Percentiles rank a stretch among this genome's conserved stretches.
Evolutionary conservation across 306 rosid genomes (phyloP).

Genomic region (Begonia masoniana): DNA sequence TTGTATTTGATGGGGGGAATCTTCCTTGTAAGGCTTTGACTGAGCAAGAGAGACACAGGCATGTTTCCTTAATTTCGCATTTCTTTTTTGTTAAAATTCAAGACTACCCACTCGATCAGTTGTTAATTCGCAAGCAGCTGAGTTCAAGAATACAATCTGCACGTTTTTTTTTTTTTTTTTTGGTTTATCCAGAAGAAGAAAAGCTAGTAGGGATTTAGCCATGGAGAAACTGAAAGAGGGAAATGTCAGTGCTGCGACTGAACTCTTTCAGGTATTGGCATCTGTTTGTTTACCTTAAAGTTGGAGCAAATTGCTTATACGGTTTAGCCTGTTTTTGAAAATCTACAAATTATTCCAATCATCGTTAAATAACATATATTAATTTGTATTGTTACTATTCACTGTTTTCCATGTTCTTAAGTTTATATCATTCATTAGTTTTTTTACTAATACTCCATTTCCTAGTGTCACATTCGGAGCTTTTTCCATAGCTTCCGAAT

Average conservation of each 20-base stretch:
- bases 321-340: no score
- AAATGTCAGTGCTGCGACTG: conserved; percentile 59
- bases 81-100: not conserved
- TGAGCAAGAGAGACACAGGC: conserved; percentile 35
- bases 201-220: conserved; percentile 48
- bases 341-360: no score
- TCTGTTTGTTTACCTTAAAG: not conserved
- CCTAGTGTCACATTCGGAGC: no score
- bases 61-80: not conserved
- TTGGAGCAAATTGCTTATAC: no score
- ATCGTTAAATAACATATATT: no score
- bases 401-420: no score
- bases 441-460: not conserved
- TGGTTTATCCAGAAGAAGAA: conserved; percentile 36
- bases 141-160: no score
- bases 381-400: no score
- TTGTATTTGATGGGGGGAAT: conserved; percentile 46
- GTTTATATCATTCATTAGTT: no score
- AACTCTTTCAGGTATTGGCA: conserved; percentile 58
- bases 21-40: conserved; percentile 35
- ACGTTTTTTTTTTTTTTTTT: not conserved
- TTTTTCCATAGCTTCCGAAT: no score
- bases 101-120: no score
- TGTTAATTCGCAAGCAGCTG: no score
- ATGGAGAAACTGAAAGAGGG: conserved; percentile 73